A percentile compares a stretch with the other conserved stretches of the same genome.
These are phyloP conservation scores for Botrytis elliptica DNA, from an alignment of 2,329 filamentous ascomycete species.

Conservation along the genomic window DNA sequence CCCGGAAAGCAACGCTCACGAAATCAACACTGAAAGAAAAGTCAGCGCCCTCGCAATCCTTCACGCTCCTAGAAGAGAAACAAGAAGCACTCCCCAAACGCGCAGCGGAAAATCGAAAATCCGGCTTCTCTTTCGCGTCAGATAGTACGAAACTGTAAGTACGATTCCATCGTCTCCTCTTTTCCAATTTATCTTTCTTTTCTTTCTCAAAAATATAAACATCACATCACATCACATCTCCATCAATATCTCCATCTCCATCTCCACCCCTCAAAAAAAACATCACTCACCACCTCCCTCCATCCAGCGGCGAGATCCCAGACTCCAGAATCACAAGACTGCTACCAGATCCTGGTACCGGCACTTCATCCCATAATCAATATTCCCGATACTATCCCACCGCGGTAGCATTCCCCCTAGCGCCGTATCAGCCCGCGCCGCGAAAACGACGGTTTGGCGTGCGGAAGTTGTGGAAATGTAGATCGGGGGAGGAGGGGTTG, in stretches of 20 bases:
- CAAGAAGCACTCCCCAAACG: neutral
- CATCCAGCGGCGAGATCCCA: neutral
- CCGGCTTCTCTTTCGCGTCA: slow-evolving; percentile 43
- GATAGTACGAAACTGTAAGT: slow-evolving; percentile 45
- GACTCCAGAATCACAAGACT: neutral
- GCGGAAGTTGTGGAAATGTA: neutral
- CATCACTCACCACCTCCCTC: neutral
- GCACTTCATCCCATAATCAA: neutral
- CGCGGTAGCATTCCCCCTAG: neutral
- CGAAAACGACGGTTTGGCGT: neutral
- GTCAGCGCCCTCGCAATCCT: neutral
- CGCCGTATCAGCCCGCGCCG: slow-evolving; percentile 1
- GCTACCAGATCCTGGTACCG: neutral
- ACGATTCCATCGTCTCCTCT: neutral
- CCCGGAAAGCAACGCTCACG: neutral
- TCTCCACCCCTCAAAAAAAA: neutral
- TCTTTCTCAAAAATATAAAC: too few species aligned
- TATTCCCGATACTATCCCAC: neutral
- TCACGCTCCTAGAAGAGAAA: neutral
- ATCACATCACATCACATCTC: too few species aligned
- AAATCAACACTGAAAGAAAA: neutral
- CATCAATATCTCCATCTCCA: too few species aligned
- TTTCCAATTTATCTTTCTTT: neutral
- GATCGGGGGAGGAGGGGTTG: too few species aligned
- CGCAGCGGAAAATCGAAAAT: slow-evolving; percentile 31